Base-by-base conservation (phyloP, 2,329 filamentous ascomycete genomes). In the Beauveria scarabaeidicola region DNA sequence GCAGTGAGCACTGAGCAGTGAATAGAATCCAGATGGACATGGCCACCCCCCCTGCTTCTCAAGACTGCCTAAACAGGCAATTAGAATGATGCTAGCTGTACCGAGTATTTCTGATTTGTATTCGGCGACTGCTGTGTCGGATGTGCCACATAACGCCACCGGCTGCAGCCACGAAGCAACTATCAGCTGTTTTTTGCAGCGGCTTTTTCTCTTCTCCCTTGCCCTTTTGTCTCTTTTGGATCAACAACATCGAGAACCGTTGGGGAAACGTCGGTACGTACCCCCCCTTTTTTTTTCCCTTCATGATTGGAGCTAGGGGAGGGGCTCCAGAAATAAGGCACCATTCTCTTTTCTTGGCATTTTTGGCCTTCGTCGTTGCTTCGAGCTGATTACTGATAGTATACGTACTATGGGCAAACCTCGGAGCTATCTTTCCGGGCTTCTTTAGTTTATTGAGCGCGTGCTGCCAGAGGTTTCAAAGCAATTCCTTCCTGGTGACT, bases 1-100 rank as follows among this genome's bases (percentile, higher is more conserved):
- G 29, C 29, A 29, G 9, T 29, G 29, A 29, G 27, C 8, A 8
- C 2, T 50, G 8, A 32, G 13, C 1, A 32, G 13, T 29, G 15
- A 6, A n/a, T n/a, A 10, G 13, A n/a, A 51, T n/a, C 15, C 47
- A 7, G 6, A 50, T 32, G 9, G 47, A 27, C 17, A 27, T 19
- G 13, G 36, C 21, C 15, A 23, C 17, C 23, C 32, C 32, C 52
- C 52, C 38, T 44, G 21, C 25, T 21, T 44, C 23, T 38, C 52
- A 25, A 9, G 52, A 46, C 40, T 54, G 41, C 52, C 52, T 23
- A 54, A 54, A 32, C 52, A 32, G 52, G 52, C 25, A 54, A 54
- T 43, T 23, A 43, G 50, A 32, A 43, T 8, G 38, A 17, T 27
- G 27, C 47, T 3, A 25, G 51, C 15, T 19, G 36, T n/a, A n/a